Evolutionary conservation across 129 eudicot species (phyloP).

Genomic region (Scalesia atractyloides): DNA sequence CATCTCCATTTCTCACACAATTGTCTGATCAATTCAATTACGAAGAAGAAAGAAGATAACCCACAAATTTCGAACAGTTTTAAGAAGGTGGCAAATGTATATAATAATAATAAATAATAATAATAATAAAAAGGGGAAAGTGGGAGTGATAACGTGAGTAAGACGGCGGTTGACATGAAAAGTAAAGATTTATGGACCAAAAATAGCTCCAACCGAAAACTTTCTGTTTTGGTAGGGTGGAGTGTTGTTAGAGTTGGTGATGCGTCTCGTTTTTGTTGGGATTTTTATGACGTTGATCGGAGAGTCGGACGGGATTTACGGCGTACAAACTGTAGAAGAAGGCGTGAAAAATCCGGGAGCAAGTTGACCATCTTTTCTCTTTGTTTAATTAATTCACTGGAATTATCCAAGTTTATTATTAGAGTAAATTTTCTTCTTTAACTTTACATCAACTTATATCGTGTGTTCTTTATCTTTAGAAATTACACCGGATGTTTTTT

Average conservation of each 20-base stretch:
- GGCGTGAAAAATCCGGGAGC: background rate
- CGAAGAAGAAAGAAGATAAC: background rate
- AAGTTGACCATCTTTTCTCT: background rate
- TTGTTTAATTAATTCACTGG: background rate
- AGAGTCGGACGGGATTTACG: background rate
- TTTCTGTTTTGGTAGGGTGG: background rate
- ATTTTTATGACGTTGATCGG: background rate
- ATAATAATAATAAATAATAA: too few relatives aligned
- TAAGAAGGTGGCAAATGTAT: background rate
- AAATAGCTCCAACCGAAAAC: background rate
- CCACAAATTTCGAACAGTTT: background rate
- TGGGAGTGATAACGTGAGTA: constrained; percentile 8
- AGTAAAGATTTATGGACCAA: background rate
- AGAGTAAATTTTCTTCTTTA: too few relatives aligned
- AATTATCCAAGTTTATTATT: too few relatives aligned
- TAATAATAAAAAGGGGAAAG: background rate
- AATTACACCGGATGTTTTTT: too few relatives aligned
- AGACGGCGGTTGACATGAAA: constrained; percentile 9
- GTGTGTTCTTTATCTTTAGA: too few relatives aligned
- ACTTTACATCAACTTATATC: too few relatives aligned
- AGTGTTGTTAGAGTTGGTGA: background rate
- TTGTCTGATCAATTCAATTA: background rate
- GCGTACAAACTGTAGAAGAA: background rate
- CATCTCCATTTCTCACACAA: constrained; percentile 45
- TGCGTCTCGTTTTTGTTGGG: background rate